phyloP scores from a whole-genome alignment of 768 basidiomycete genomes.

The Rhizopogon vulgaris region DNA sequence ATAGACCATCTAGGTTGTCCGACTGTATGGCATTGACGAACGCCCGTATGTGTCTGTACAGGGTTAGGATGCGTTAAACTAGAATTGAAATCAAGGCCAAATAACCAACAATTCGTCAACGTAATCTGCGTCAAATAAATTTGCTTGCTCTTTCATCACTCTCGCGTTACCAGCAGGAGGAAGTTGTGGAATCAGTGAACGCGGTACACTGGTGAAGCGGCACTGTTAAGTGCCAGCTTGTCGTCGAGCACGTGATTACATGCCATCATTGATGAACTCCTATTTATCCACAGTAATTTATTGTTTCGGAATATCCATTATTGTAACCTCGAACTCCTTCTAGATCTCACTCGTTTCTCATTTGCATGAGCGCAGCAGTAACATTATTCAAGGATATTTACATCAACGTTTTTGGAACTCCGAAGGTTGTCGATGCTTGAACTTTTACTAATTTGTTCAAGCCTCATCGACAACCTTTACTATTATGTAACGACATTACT shows the following conservation, averaged over 20 bases:
- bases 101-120: slow-evolving; percentile 63
- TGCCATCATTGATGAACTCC: no score
- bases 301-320: no score
- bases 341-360: no score
- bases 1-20: slow-evolving; percentile 39
- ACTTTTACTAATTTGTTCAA: no score
- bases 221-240: no score
- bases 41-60: slow-evolving; percentile 57
- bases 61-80: background rate
- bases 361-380: no score
- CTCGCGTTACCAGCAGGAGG: slow-evolving; percentile 7
- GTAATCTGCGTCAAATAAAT: slow-evolving; percentile 46
- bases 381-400: no score
- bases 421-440: background rate
- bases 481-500: no score
- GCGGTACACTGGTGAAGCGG: background rate
- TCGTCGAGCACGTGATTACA: background rate
- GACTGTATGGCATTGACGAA: slow-evolving; percentile 70
- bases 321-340: no score
- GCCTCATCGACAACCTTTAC: no score
- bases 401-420: no score
- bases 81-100: background rate
- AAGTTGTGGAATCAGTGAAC: slow-evolving; percentile 1
- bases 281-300: no score
- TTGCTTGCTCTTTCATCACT: slow-evolving; percentile 8